Evolutionary conservation across 1,139 yeast species (phyloP), one percentile per base, ranked within the genome.

Genomic region (Scheffersomyces segobiensis): DNA sequence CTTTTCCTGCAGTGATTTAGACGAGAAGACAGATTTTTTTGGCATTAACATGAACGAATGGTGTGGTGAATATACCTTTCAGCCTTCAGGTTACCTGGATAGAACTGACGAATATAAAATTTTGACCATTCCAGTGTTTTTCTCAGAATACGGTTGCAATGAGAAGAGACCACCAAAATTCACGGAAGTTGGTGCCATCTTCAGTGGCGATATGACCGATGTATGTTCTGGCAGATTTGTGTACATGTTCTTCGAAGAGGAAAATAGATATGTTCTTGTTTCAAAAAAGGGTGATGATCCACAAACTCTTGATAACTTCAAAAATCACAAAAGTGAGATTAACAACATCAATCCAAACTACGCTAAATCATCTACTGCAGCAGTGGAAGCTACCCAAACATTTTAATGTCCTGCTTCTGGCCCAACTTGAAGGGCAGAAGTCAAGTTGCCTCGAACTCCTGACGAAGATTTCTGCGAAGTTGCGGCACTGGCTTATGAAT

Each of bases 21-120:
- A 65, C 19, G 87, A 74, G 53, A 82, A 83, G 65, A 96, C 96
- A 58, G 97, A 93, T 75, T 91, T 93, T 80, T 92, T 90, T 73
- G 97, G 97, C 79, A 87, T 92, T 70, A 93, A 93, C 85, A 90
- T 90, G 92, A 93, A 93, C 81, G 96, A 90, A 79, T 93, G 97
- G 97, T 93, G 98, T 83, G 97, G 97, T 65, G 67, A 75, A 52
- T 85, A 95, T 32, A 73, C 85, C 59, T 92, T 81, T 79, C 62
- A 74, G 54, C 62, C 71, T 18, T 90, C 97, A 53, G 97, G 97
- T 65, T 93, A 89, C 78, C 73, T 79, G 63, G 87, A 79, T 63
- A 86, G 93, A 77, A 91, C 97, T 52, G 76, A 80, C 53, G 91
- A 89, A 65, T 91, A 90, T 74, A 63, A 80, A 56, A 84, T 88